Base-by-base conservation (phyloP, 2,329 filamentous ascomycete genomes). In the Fusarium vanettenii region DNA sequence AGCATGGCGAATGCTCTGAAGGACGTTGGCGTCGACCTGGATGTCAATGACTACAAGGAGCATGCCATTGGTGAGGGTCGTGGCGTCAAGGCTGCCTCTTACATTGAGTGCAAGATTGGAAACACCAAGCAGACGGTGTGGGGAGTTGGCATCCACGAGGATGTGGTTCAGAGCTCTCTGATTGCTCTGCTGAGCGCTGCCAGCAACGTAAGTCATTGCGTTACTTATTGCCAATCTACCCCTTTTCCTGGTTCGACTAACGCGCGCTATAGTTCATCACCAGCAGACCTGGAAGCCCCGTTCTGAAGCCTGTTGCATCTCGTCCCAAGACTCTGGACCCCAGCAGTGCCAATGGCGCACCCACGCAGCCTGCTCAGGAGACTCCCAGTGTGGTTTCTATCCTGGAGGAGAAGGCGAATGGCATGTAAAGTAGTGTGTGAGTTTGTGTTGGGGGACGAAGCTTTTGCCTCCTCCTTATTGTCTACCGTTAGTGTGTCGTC, bases 71-170 rank as follows among this genome's bases (percentile, higher is more conserved):
- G 95, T 11, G 63, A 74, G 64, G 94, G 94, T 70, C 90, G 91
- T 69, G 91, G 94, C 70, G 94, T 95, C 76, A 97, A 97, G 86
- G 96, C 95, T 14, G 96, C 95, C 3, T 94, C 95, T 2, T 98
- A 97, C 81, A 97, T 98, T 74, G 94, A 98, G 83, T 98, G 95
- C 84, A 95, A 89, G 27, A 89, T 91, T 25, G 84, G 89, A 7
- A 90, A 89, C 60, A 92, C 88, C 71, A 89, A 89, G 64, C 88
- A 94, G 78, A 93, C 90, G 78, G 93, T 97, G 6, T 98, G 95
- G 95, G 95, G 95, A 76, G 93, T 97, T 6, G 95, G 94, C 39
- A 94, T 98, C 78, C 94, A 98, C 82, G 93, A 96, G 82, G 95
- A 98, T 86, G 94, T 97, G 68, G 94, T 97, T 25, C 94, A 97